phyloP scores from a whole-genome alignment of 768 basidiomycete species.

The Mycena polygramma region DNA sequence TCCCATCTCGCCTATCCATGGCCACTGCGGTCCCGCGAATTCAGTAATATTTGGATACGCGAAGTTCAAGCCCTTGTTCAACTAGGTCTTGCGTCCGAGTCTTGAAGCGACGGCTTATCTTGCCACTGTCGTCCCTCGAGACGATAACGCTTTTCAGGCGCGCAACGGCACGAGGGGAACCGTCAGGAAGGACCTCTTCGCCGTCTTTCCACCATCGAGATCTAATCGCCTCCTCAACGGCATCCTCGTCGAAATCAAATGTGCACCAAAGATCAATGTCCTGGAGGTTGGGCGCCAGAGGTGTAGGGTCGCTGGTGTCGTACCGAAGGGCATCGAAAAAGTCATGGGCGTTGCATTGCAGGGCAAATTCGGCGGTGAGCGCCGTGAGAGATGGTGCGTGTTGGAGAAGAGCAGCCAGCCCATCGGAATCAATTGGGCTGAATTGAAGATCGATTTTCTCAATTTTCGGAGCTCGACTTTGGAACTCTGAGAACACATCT shows the following conservation, averaged over 20 bases:
- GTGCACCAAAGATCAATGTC: too few species aligned
- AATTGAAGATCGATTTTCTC: background rate
- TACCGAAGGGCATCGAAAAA: too few species aligned
- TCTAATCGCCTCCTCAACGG: constrained; percentile 1
- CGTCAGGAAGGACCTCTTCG: background rate
- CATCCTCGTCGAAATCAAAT: background rate
- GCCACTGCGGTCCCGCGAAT: too few species aligned
- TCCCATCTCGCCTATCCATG: too few species aligned
- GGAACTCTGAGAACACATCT: constrained; percentile 9
- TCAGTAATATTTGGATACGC: background rate
- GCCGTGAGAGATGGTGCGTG: constrained; percentile 7
- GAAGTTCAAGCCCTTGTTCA: background rate
- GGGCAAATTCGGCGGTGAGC: background rate
- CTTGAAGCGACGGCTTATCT: background rate
- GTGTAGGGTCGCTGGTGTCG: too few species aligned
- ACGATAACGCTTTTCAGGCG: background rate
- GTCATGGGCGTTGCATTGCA: too few species aligned
- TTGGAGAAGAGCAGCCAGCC: constrained; percentile 7
- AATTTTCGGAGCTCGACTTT: constrained; percentile 8
- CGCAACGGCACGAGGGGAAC: background rate
- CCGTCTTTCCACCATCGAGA: constrained; percentile 21
- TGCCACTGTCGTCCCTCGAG: background rate
- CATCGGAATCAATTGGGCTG: background rate
- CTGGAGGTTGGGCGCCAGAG: too few species aligned
- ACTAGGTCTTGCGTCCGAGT: background rate